Evolutionary conservation across 2,329 filamentous ascomycete genomes (phyloP), one percentile per base, ranked within the genome.

Genomic region (Teratosphaeria nubilosa): DNA sequence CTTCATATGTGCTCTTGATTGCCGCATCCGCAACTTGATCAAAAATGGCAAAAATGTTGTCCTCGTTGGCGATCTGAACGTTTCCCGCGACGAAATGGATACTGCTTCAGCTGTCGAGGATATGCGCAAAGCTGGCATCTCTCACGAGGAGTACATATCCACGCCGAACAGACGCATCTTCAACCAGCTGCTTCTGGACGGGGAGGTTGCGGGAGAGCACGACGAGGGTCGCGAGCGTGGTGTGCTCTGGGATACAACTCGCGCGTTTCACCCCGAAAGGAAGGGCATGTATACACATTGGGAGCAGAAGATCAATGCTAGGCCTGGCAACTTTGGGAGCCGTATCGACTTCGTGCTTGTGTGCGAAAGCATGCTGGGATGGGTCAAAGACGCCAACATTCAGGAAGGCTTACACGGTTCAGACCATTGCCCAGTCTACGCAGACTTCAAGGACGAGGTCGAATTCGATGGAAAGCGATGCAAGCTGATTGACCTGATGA

Each of bases 211-310:
- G 10, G 86, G 86, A 0, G 75, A 82, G 37, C 81, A 84, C 59
- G 90, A 94, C 59, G 76, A 85, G 65, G 86, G 83, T 0, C 80
- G 87, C 63, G 86, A 91, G 69, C 66, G 78, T 13, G 83, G 90
- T 2, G 82, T 91, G 1, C 76, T 97, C 48, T 89, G 87, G 81
- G 94, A 99, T 74, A 78, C 95, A 20, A 91, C 88, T 65, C 83
- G 94, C 54, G 82, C 82, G 27, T 95, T 91, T 68, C 88, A 96
- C 68, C 87, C 89, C 0, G 75, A 77, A n/a, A 82, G 94, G 45
- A 78, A 79, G 61, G 90, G 90, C 60, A 97, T 99, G 94, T 97
- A 90, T 72, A 97, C 94, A 0, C 96, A 92, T 72, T 97, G 92
- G 92, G 91, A 97, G 63, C 91, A 90, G 55, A 91, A 88, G 71